Base-by-base conservation (phyloP, 495 filamentous ascomycete species). In the Penicillium cinerascens region DNA sequence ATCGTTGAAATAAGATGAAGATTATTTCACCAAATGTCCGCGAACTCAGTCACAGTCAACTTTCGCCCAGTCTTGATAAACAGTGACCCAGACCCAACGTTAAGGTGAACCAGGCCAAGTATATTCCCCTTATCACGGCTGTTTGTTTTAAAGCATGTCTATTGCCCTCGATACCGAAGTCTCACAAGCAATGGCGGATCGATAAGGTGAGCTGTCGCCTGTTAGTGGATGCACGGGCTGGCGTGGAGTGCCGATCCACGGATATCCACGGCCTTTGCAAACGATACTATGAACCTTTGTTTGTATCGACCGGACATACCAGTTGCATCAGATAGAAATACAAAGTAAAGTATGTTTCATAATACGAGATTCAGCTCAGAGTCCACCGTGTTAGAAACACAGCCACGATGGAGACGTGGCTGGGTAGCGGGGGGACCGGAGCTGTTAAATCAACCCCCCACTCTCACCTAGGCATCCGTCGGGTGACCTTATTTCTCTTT, bases 351-450 rank as follows among this genome's bases (percentile, higher is more conserved):
- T 11, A 33, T 1, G 29, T 15, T 33, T 15, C 29, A 33, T 13
- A 33, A 33, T 13, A 15, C 11, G 29, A 33, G 29, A 33, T 8
- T 10, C 13, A 13, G 29, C 29, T 33, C 2, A 39, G 18, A 9
- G 10, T n/a, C n/a, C n/a, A n/a, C 35, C 29, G 11, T 25, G 21
- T 51, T 26, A 17, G 21, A 33, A 33, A 49, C 59, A 55, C 59
- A 52, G 59, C 59, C 59, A 62, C 59, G 47, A 54, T 56, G n/a
- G n/a, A n/a, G n/a, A n/a, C 52, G 60, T 63, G 53, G 56, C 60
- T 59, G 56, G 57, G 47, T 44, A 54, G 60, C 60, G 60, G 60
- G 60, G n/a, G 60, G 56, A 55, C 47, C 52, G 20, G 29, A 51
- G 54, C 51, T 48, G n/a, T 47, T 55, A 51, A 55, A 61, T 55